These are phyloP conservation scores for Candida albicans DNA, from an alignment of 1,139 yeast species.

Conservation along the genomic window DNA sequence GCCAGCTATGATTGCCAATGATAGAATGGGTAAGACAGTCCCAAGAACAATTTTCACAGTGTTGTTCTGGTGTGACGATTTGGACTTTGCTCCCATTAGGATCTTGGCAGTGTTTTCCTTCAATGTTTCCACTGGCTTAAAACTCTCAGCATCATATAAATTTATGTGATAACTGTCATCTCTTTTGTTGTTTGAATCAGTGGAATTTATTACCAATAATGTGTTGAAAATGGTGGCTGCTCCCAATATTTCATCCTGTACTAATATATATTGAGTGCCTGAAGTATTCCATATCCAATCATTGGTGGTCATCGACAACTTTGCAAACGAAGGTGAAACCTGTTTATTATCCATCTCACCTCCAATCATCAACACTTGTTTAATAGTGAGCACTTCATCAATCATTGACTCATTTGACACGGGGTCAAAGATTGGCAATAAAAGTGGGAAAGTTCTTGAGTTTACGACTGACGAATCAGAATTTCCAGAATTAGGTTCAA, in stretches of 20 bases:
- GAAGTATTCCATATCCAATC: constrained; percentile 36
- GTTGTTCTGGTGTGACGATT: neutral
- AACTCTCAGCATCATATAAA: constrained; percentile 26
- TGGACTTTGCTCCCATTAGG: constrained; percentile 3
- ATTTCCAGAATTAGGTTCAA: constrained; percentile 15
- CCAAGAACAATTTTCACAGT: constrained; percentile 32
- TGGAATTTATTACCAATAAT: constrained; percentile 33
- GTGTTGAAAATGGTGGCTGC: constrained; percentile 48
- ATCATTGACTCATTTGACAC: constrained; percentile 21
- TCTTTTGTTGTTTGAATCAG: constrained; percentile 17
- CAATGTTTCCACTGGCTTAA: constrained; percentile 23
- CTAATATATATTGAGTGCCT: constrained; percentile 10
- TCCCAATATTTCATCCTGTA: constrained; percentile 31
- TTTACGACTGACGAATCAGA: constrained; percentile 16
- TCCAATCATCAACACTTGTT: constrained; percentile 37
- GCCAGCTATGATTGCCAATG: constrained; percentile 21
- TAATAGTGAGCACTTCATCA: constrained; percentile 22
- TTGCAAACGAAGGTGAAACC: constrained; percentile 25
- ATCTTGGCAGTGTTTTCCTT: constrained; percentile 10
- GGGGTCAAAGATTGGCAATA: constrained; percentile 37
- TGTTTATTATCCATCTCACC: constrained; percentile 24
- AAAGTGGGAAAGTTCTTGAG: constrained; percentile 32
- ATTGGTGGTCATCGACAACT: constrained; percentile 25
- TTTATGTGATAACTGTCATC: constrained; percentile 21
- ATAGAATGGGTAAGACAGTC: constrained; percentile 34